Conservation (phyloP, 768 basidiomycete genomes). For the Phlebiopsis gigantea region DNA sequence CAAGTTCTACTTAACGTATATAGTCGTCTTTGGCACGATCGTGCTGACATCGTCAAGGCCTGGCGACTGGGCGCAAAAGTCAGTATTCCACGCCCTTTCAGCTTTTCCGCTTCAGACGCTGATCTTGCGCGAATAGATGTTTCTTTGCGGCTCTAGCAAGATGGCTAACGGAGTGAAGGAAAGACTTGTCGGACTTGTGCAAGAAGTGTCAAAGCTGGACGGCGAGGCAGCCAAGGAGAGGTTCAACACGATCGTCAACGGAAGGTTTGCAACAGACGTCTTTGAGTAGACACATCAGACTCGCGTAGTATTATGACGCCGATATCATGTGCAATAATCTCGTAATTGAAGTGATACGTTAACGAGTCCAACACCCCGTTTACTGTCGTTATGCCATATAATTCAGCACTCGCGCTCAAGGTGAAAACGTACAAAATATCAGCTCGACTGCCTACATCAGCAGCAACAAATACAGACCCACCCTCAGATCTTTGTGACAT, state of each 20-base stretch:
- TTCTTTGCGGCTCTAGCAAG: conserved; percentile 8
- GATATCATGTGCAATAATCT: neutral
- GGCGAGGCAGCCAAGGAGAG: conserved; percentile 21
- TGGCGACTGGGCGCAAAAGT: conserved; percentile 32
- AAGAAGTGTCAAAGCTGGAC: conserved; percentile 13
- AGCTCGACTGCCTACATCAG: too few relatives aligned
- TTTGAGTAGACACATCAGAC: conserved; percentile 28
- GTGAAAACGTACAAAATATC: neutral
- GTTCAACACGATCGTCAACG: conserved; percentile 24
- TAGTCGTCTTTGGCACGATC: conserved; percentile 39
- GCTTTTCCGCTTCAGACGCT: neutral
- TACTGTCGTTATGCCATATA: neutral
- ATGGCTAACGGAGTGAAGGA: conserved; percentile 24
- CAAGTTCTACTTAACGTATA: neutral
- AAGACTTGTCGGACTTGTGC: conserved; percentile 24
- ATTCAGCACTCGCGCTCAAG: too few relatives aligned
- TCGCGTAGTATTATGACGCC: neutral
- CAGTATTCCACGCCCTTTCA: conserved; percentile 3
- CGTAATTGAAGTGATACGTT: neutral
- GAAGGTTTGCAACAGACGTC: conserved; percentile 39
- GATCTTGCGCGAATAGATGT: conserved; percentile 27
- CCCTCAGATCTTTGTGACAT: too few relatives aligned
- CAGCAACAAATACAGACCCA: too few relatives aligned
- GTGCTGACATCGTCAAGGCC: conserved; percentile 24
- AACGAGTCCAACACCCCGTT: neutral